These are phyloP conservation scores for Monilinia vaccinii-corymbosi DNA, from an alignment of 2,329 filamentous ascomycete genomes.

Conservation along the genomic window DNA sequence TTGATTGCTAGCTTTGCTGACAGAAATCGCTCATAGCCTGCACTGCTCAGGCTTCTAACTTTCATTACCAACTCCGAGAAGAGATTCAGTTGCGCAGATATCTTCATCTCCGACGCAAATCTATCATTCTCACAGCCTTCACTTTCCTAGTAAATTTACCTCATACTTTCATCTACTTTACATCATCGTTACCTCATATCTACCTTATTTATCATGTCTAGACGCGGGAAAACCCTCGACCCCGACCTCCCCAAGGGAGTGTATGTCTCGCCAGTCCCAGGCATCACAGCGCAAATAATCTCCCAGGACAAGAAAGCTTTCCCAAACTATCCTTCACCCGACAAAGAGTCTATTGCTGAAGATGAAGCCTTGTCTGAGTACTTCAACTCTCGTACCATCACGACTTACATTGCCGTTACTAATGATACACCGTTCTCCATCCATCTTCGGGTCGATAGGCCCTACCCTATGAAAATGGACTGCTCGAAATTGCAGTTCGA, in stretches of 20 bases:
- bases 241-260: neutral
- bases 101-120: neutral
- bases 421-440: neutral
- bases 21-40: neutral
- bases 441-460: neutral
- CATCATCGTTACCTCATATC: neutral
- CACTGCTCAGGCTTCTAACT: neutral
- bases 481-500: constrained; percentile 9
- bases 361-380: neutral
- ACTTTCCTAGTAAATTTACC: neutral
- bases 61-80: neutral
- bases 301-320: neutral
- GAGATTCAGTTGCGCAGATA: no score
- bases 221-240: neutral
- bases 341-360: neutral
- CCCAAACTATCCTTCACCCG: neutral
- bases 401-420: neutral
- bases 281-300: neutral
- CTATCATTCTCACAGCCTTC: neutral
- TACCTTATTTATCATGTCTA: neutral
- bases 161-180: neutral
- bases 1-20: neutral
- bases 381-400: neutral
- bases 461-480: neutral
- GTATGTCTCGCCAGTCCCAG: neutral